Evolutionary conservation across 73 alveolate genomes (phyloP).

Genomic region (Paramecium octaurelia): DNA sequence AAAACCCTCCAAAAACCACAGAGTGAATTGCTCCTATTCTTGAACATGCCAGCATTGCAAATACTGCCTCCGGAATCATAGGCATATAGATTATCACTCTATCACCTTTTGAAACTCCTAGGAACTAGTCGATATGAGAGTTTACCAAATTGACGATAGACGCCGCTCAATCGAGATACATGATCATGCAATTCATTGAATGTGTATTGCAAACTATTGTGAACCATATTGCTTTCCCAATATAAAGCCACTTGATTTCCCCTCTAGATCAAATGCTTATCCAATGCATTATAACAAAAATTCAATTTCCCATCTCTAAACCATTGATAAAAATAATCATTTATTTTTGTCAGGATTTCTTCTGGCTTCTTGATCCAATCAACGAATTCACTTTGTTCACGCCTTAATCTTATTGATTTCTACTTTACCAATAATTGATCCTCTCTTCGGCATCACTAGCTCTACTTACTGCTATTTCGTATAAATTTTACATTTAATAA

Average conservation of each 20-base stretch:
- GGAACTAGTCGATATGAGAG: neutral
- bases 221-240: conserved; percentile 80
- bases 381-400: conserved; percentile 37
- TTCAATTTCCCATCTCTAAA: conserved; percentile 84
- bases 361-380: conserved; percentile 54
- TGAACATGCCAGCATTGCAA: conserved; percentile 97
- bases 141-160: conserved; percentile 75
- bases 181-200: conserved; percentile 80
- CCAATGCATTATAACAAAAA: conserved; percentile 97
- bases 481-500: neutral
- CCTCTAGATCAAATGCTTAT: conserved; percentile 88
- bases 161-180: conserved; percentile 91
- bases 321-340: conserved; percentile 55
- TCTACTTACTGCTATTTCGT: neutral
- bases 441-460: neutral
- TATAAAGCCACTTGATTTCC: conserved; percentile 79
- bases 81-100: conserved; percentile 98
- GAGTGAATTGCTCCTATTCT: conserved; percentile 99
- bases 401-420: neutral
- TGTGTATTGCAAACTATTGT: conserved; percentile 73
- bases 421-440: neutral
- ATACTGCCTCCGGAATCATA: conserved; percentile 97
- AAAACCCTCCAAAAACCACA: conserved; percentile 99
- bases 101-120: conserved; percentile 86
- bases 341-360: neutral